These are phyloP conservation scores for Pyrenophora graminea DNA, from an alignment of 2,329 filamentous ascomycete species.

Conservation along the genomic window DNA sequence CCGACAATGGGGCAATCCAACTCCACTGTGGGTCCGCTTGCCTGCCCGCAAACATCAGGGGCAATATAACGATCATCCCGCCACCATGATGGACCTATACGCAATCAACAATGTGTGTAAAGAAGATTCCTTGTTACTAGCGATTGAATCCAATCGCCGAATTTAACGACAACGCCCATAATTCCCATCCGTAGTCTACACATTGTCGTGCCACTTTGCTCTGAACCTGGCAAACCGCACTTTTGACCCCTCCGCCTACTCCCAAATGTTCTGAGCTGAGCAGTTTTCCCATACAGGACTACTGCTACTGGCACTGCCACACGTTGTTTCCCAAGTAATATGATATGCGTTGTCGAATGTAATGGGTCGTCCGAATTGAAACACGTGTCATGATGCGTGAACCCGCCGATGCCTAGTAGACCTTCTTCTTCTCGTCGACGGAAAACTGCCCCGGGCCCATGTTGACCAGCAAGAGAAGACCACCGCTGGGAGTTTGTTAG, in stretches of 20 bases:
- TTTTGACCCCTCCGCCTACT: conserved; percentile 15
- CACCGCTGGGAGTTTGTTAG: conserved; percentile 61
- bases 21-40: conserved; percentile 15
- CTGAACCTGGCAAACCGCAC: conserved; percentile 1
- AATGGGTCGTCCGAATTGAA: conserved; percentile 24
- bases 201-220: conserved; percentile 19
- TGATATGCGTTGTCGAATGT: conserved; percentile 29
- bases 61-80: no score
- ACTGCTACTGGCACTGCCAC: neutral
- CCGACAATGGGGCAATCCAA: conserved; percentile 14
- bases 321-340: conserved; percentile 18
- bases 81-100: neutral
- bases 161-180: conserved; percentile 19
- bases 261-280: conserved; percentile 2
- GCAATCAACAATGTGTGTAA: conserved; percentile 4
- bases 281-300: neutral
- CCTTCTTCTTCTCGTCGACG: conserved; percentile 99
- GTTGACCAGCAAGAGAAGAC: conserved; percentile 95
- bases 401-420: conserved; percentile 72
- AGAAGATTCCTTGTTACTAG: neutral
- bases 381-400: conserved; percentile 22
- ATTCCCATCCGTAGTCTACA: conserved; percentile 34
- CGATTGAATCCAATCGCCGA: conserved; percentile 28
- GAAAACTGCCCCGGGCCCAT: conserved; percentile 97
- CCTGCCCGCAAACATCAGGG: neutral